Base-by-base conservation (phyloP, 257 asterid genomes). In the Fraxinus americana region DNA sequence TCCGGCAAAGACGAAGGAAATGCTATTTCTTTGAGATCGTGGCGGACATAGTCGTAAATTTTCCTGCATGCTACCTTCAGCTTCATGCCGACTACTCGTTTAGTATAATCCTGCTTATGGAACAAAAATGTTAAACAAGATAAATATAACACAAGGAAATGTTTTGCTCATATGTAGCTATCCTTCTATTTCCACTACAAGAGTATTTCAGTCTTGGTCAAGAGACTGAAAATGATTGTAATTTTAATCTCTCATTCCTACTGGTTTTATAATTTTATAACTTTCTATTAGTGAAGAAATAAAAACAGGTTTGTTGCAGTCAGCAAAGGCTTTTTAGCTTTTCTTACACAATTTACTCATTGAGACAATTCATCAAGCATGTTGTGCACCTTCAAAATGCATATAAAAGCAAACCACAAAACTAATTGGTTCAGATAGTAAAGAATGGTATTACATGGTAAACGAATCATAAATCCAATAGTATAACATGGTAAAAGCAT, bases 1-100 rank as follows among this genome's bases (percentile, higher is more conserved):
- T 96, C 90, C 25, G 98, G 98, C 83, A 93, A 83, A 72, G 98
- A 93, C 14, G 97, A 93, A 67, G 99, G 99, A 74, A 86, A 91
- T 67, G 91, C 97, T 73, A 93, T 93, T 82, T 96, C 99, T 85
- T 89, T 96, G 67, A 96, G 92, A 86, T 96, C 99, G 35, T 92
- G 81, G 1, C 97, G 91, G 36, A 93, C 89, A 74, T 93, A 93
- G 80, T 93, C 81, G 72, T 34, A 88, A 25, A 92, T 71, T 82
- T 93, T 92, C 87, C 86, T 89, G 81, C 88, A 83, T 17, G 83
- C 95, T 70, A 88, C 89, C 82, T 79, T 90, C 77, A 89, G 38
- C 92, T 92, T 94, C 92, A 89, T 91, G 72, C 78, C 76, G 71
- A 84, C 75, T 74, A 30, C 72, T 66, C 32, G 9, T 12, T 54